These are phyloP conservation scores for Bremia lactucae DNA, from an alignment of 352 stramenopile species.

Conservation along the genomic window DNA sequence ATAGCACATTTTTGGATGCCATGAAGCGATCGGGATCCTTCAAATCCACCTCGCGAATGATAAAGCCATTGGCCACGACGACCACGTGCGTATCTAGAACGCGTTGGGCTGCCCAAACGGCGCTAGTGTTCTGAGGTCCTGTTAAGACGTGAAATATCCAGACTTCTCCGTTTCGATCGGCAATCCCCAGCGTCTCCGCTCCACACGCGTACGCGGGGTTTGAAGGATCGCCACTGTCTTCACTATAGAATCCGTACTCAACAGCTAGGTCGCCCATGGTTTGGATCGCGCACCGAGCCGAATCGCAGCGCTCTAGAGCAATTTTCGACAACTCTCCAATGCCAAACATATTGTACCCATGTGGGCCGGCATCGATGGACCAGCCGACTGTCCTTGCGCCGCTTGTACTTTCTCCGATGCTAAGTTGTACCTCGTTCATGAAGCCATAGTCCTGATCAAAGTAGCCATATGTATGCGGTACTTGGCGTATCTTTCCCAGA, in stretches of 20 bases:
- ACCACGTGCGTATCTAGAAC: conserved; percentile 86
- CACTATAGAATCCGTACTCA: conserved; percentile 91
- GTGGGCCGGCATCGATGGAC: conserved; percentile 32
- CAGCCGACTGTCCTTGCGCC: conserved; percentile 69
- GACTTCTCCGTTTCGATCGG: conserved; percentile 80
- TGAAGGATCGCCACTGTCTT: conserved; percentile 60
- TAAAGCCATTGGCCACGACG: conserved; percentile 88
- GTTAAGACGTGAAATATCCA: conserved; percentile 95
- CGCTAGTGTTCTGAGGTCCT: conserved; percentile 77
- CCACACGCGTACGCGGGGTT: conserved; percentile 49
- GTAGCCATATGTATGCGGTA: conserved; percentile 88
- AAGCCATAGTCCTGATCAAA: conserved; percentile 91
- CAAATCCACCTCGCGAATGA: conserved; percentile 87
- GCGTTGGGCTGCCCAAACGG: conserved; percentile 90
- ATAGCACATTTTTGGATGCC: conserved; percentile 81
- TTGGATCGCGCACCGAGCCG: conserved; percentile 69
- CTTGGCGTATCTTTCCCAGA: conserved; percentile 83
- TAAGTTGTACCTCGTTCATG: conserved; percentile 92
- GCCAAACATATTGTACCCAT: conserved; percentile 86
- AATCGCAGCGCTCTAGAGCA: conserved; percentile 85
- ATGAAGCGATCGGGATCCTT: conserved; percentile 76
- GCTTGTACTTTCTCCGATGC: conserved; percentile 91
- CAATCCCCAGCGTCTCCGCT: conserved; percentile 82
- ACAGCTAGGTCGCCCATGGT: conserved; percentile 90
- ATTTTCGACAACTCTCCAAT: conserved; percentile 87